These are phyloP conservation scores for Cordyceps tenuipes DNA, from an alignment of 2,329 filamentous ascomycete species.

Conservation along the genomic window DNA sequence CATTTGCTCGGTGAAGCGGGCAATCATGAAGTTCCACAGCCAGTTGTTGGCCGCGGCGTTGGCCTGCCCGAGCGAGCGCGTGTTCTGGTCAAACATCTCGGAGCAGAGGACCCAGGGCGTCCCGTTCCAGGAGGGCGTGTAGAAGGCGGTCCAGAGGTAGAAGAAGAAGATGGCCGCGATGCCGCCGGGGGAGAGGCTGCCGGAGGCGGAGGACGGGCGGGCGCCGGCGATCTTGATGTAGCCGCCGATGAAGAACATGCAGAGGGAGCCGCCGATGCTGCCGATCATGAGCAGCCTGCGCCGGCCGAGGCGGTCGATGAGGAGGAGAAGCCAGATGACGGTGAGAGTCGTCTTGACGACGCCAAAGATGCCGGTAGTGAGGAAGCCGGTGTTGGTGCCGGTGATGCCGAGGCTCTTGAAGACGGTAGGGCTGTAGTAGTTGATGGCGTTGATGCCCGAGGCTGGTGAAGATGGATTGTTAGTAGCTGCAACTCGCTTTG, in stretches of 20 bases:
- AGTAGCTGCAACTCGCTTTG: background rate
- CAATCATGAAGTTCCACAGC: slow-evolving; percentile 64
- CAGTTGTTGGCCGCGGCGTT: slow-evolving; percentile 65
- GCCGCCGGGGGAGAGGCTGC: slow-evolving; percentile 36
- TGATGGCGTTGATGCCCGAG: slow-evolving; percentile 67
- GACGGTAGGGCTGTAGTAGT: slow-evolving; percentile 54
- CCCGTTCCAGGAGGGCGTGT: slow-evolving; percentile 65
- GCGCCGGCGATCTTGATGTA: slow-evolving; percentile 37
- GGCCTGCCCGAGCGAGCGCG: slow-evolving; percentile 57
- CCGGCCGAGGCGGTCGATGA: slow-evolving; percentile 52
- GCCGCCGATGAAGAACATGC: slow-evolving; percentile 51
- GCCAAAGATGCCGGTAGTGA: slow-evolving; percentile 68
- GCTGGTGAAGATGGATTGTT: slow-evolving; percentile 13
- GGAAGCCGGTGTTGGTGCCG: slow-evolving; percentile 35
- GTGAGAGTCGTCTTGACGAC: slow-evolving; percentile 66
- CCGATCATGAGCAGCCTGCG: slow-evolving; percentile 57
- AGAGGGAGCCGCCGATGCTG: slow-evolving; percentile 51
- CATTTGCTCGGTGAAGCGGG: slow-evolving; percentile 60
- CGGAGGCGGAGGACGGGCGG: slow-evolving; percentile 28
- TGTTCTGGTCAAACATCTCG: slow-evolving; percentile 66
- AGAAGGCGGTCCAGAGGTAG: slow-evolving; percentile 54
- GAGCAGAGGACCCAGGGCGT: slow-evolving; percentile 69
- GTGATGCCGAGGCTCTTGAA: slow-evolving; percentile 39
- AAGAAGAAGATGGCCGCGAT: slow-evolving; percentile 61
- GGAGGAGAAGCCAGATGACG: slow-evolving; percentile 58